A percentile compares a stretch with the other conserved stretches of the same genome.
Evolutionary conservation across 371 early-diverging fungal species (phyloP).

Genomic region (Entomophthora muscae): DNA sequence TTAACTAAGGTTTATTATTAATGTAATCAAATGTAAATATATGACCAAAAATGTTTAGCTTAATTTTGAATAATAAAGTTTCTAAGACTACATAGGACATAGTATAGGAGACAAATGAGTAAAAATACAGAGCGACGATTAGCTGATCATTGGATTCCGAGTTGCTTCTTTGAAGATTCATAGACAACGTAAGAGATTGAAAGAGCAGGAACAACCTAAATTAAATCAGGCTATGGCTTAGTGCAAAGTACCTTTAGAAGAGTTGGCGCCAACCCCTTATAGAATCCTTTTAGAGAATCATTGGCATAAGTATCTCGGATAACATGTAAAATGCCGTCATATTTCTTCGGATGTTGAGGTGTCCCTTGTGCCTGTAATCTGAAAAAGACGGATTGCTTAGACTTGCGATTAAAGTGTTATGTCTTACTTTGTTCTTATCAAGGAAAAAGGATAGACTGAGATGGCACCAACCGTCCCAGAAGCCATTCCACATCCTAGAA

Average conservation of each 20-base stretch:
- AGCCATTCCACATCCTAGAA: slow-evolving; percentile 56
- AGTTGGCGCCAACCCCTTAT: slow-evolving; percentile 53
- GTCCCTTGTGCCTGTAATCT: slow-evolving; percentile 77
- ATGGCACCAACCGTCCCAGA: slow-evolving; percentile 53
- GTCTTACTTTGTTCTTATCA: slow-evolving; percentile 66
- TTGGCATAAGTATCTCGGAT: slow-evolving; percentile 34
- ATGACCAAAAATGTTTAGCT: too few species aligned
- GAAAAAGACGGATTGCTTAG: not conserved
- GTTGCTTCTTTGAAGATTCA: slow-evolving; percentile 32
- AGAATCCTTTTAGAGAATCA: slow-evolving; percentile 34
- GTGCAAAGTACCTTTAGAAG: not conserved
- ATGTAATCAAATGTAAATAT: too few species aligned
- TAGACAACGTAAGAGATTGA: slow-evolving; percentile 42
- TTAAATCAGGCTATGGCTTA: not conserved
- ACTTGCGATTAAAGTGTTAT: too few species aligned
- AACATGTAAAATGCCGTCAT: slow-evolving; percentile 48
- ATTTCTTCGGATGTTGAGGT: slow-evolving; percentile 48
- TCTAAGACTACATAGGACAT: too few species aligned
- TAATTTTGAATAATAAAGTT: too few species aligned
- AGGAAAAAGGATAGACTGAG: slow-evolving; percentile 58
- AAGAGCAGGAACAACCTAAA: slow-evolving; percentile 34
- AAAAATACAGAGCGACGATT: too few species aligned
- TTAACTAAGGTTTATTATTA: too few species aligned
- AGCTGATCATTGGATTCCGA: slow-evolving; percentile 13
- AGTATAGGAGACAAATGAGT: not conserved